phyloP scores from a whole-genome alignment of 192 early-diverging fungal genomes.

The Coemansia sp. region DNA sequence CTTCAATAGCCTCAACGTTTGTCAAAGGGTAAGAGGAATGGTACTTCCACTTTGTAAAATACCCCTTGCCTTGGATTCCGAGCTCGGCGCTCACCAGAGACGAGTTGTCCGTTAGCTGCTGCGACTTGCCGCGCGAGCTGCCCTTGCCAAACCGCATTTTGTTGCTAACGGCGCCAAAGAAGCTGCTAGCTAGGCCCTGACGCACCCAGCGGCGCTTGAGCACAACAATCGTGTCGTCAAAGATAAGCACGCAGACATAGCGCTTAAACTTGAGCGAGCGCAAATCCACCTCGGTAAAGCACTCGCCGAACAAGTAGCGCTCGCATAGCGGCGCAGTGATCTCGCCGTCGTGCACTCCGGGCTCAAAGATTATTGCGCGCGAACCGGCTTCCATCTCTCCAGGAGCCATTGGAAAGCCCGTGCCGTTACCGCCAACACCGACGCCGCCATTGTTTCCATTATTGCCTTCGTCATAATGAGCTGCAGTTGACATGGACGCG shows the following conservation, averaged over 20 bases:
- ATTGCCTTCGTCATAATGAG: conserved; percentile 21
- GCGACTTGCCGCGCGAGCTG: conserved; percentile 34
- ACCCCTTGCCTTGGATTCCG: conserved; percentile 59
- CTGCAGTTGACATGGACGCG: conserved; percentile 34
- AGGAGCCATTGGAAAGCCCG: conserved; percentile 58
- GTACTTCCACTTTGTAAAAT: conserved; percentile 74
- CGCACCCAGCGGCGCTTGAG: conserved; percentile 69
- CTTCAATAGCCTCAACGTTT: conserved; percentile 63
- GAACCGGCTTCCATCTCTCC: conserved; percentile 64
- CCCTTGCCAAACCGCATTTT: conserved; percentile 56
- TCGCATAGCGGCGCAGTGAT: conserved; percentile 57
- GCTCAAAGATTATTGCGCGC: conserved; percentile 61
- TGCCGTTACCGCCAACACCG: conserved; percentile 11
- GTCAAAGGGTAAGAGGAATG: conserved; percentile 62
- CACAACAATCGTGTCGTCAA: conserved; percentile 68
- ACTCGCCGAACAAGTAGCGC: conserved; percentile 69
- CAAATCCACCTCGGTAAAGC: conserved; percentile 67
- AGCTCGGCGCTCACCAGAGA: conserved; percentile 59
- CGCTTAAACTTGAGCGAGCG: conserved; percentile 65
- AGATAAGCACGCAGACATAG: conserved; percentile 65
- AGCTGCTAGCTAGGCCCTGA: conserved; percentile 56
- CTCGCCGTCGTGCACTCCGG: conserved; percentile 59
- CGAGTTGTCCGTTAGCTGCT: conserved; percentile 49
- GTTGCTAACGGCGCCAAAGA: conserved; percentile 60
- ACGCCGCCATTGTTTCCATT: neutral